Percentiles rank a stretch among this genome's conserved stretches.
Conservation (phyloP, 2,329 filamentous ascomycete species). For the Sporothrix variecibatus region DNA sequence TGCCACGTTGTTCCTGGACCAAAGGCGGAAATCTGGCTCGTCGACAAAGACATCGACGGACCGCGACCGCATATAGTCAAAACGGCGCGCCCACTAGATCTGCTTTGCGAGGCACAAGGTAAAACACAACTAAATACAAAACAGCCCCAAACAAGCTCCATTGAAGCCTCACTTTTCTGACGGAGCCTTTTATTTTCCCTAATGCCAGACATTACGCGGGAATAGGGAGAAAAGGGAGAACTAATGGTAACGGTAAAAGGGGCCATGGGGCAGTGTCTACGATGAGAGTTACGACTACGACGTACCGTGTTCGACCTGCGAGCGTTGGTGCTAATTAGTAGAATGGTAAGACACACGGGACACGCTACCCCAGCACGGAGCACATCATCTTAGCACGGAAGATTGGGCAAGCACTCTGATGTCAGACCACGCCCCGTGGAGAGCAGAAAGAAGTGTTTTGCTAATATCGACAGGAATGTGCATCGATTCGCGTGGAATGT, state of each 20-base stretch:
- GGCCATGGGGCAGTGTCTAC: not conserved
- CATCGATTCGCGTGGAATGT: not conserved
- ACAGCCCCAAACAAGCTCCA: not conserved
- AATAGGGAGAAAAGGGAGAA: not conserved
- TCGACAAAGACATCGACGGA: not conserved
- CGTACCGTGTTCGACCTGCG: not conserved
- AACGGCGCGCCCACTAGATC: not conserved
- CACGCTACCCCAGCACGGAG: not conserved
- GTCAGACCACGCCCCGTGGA: not conserved
- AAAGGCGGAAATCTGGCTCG: not conserved
- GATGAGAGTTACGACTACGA: not conserved
- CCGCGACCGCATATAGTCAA: slow-evolving; percentile 2
- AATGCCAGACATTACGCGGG: not conserved
- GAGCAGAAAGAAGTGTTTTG: not conserved
- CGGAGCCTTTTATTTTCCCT: not conserved
- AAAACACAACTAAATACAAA: slow-evolving; percentile 16
- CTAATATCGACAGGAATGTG: not conserved
- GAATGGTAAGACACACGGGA: not conserved
- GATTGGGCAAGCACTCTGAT: not conserved
- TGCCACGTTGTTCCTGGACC: not conserved
- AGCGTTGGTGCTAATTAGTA: not conserved
- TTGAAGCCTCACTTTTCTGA: not conserved
- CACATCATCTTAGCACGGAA: not conserved
- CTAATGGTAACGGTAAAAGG: not conserved
- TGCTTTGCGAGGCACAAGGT: not conserved